Evolutionary conservation across 208 protist species (phyloP).

Genomic region (Strigomonas culicis): DNA sequence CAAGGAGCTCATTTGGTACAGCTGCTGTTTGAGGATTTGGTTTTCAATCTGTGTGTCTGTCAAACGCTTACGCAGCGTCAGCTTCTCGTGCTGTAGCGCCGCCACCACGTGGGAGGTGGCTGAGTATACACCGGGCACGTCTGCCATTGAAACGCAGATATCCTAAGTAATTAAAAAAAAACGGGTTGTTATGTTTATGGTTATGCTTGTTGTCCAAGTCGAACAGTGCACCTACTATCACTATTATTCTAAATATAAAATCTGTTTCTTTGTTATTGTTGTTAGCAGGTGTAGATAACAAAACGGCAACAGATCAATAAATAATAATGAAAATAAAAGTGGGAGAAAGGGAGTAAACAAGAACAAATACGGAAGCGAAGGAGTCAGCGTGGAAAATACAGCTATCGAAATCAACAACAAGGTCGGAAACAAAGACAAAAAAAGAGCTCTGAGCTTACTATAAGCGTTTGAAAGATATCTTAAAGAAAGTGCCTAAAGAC

Average conservation of each 20-base stretch:
- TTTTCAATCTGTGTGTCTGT: constrained; percentile 77
- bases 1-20: constrained; percentile 72
- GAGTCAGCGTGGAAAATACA: too few species aligned
- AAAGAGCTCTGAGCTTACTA: too few species aligned
- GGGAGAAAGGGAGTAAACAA: not conserved
- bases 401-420: too few species aligned
- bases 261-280: not conserved
- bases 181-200: too few species aligned
- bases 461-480: too few species aligned
- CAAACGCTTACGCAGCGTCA: constrained; percentile 62
- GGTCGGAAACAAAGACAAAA: too few species aligned
- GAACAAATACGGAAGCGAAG: constrained; percentile 1
- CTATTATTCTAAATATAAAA: not conserved
- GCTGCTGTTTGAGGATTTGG: constrained; percentile 65
- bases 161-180: not conserved
- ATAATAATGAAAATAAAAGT: not conserved
- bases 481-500: too few species aligned
- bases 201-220: too few species aligned
- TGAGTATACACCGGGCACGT: constrained; percentile 10
- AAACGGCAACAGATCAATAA: constrained; percentile 7
- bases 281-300: not conserved
- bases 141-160: constrained; percentile 9
- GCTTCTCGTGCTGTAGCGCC: constrained; percentile 67
- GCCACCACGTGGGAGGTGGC: constrained; percentile 34
- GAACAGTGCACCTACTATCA: too few species aligned